Evolutionary conservation across 441 rosid genomes (phyloP).

Genomic region (Corymbia calophylla): DNA sequence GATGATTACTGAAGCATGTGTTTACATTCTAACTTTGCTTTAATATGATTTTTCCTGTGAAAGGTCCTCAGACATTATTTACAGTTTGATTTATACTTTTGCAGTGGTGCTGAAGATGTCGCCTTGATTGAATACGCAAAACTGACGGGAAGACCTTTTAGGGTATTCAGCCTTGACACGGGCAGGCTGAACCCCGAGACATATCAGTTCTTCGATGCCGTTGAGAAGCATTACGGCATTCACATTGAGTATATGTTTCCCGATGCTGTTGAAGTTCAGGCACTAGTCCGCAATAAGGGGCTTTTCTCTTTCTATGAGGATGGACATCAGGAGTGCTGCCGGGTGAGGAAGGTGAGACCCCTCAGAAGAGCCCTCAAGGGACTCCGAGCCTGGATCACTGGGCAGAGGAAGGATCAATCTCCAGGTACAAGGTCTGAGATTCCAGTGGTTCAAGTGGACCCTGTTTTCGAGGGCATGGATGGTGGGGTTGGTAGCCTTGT

Average conservation of each 20-base stretch:
- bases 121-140: constrained; percentile 87
- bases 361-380: constrained; percentile 89
- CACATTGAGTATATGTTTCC: constrained; percentile 95
- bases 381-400: constrained; percentile 91
- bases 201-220: constrained; percentile 56
- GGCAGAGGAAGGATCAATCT: constrained; percentile 94
- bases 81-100: neutral
- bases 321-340: constrained; percentile 98
- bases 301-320: constrained; percentile 94
- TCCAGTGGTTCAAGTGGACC: constrained; percentile 87
- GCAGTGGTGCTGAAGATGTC: constrained; percentile 97
- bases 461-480: constrained; percentile 78
- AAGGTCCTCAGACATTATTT: neutral
- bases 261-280: constrained; percentile 94
- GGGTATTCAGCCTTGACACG: constrained; percentile 92
- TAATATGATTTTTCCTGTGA: neutral
- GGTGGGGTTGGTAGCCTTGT: constrained; percentile 84
- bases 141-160: constrained; percentile 69
- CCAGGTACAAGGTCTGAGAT: constrained; percentile 83
- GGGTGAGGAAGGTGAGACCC: constrained; percentile 90
- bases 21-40: neutral
- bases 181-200: constrained; percentile 94
- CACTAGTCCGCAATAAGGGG: constrained; percentile 79
- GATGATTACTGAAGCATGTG: neutral
- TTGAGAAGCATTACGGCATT: constrained; percentile 76